These are phyloP conservation scores for Neurospora africana DNA, from an alignment of 495 filamentous ascomycete species.

Conservation along the genomic window DNA sequence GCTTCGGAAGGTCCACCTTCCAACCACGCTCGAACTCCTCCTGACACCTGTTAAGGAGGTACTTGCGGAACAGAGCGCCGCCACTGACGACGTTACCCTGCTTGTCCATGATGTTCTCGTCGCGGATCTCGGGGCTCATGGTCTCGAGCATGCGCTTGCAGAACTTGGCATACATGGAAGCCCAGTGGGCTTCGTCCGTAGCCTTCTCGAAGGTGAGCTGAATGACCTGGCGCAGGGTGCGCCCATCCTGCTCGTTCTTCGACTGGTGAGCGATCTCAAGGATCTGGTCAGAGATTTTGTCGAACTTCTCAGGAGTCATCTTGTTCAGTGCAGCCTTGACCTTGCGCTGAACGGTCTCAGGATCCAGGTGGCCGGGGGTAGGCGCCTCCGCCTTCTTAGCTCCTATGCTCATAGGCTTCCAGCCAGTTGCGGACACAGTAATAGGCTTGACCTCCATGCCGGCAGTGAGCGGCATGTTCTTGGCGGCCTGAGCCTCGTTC, in stretches of 20 bases:
- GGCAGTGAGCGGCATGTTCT: conserved; percentile 80
- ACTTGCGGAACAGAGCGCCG: conserved; percentile 93
- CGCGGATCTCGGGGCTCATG: conserved; percentile 91
- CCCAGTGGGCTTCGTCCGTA: conserved; percentile 97
- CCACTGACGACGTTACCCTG: conserved; percentile 76
- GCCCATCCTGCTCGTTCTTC: conserved; percentile 87
- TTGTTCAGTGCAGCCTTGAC: conserved; percentile 98
- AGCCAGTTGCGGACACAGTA: conserved; percentile 56
- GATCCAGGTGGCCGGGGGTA: conserved; percentile 54
- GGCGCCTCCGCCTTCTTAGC: conserved; percentile 24
- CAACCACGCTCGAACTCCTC: conserved; percentile 98
- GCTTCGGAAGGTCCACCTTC: conserved; percentile 78
- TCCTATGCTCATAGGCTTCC: conserved; percentile 76
- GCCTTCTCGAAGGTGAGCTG: conserved; percentile 99
- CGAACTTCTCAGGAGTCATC: conserved; percentile 99
- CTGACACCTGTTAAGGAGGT: conserved; percentile 95
- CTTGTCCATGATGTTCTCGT: conserved; percentile 86
- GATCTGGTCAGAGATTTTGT: conserved; percentile 89
- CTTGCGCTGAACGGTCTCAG: conserved; percentile 93
- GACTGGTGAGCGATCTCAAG: conserved; percentile 87
- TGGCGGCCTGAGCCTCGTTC: conserved; percentile 56
- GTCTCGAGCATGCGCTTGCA: conserved; percentile 92
- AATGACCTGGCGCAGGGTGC: conserved; percentile 93
- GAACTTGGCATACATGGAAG: conserved; percentile 98
- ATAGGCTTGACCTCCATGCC: conserved; percentile 74